Evolutionary conservation across 2,329 filamentous ascomycete species (phyloP), one percentile per base, ranked within the genome.

Genomic region (Akanthomyces dipterigenus): DNA sequence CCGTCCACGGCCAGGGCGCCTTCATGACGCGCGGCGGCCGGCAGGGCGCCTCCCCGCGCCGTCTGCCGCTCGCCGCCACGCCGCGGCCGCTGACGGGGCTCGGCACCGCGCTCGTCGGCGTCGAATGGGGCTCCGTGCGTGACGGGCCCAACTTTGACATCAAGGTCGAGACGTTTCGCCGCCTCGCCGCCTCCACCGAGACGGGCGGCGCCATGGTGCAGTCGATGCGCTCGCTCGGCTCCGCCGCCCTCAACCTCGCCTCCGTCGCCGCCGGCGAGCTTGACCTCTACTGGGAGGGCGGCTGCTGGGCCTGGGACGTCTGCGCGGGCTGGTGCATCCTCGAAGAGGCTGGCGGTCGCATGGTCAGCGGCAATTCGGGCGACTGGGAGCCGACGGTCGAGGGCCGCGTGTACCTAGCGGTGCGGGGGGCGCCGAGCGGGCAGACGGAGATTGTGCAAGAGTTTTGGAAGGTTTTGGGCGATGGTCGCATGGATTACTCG

Each of bases 221-320:
- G 70, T 84, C 83, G 11, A 72, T 93, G 62, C 79, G 90, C n/a
- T 85, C 80, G 40, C 74, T 91, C 64, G 90, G 90, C 2, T 87
- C 82, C 55, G 90, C 90, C 8, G 90, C 90, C 45, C 76, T 93
- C 67, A 93, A 93, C 72, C 73, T 93, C 20, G 90, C 88, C 62
- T 82, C 80, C 43, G 87, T 91, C 3, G 90, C 90, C 3, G 82
- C 84, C 11, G 90, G 90, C 0, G 81, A 86, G 71, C 67, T 91
- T 28, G 90, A 93, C 71, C 68, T 85, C 24, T 93, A 91, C 71
- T 93, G 90, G 90, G 90, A 93, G 75, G 89, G 88, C 42, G 90
- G 90, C 0, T 91, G 88, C 73, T 93, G 89, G 83, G 88, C 89
- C 1, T 93, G 90, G 90, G 90, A 93, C 71, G 90, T 93, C 2